Conservation (phyloP, 495 filamentous ascomycete genomes). For the Aspergillus hancockii region DNA sequence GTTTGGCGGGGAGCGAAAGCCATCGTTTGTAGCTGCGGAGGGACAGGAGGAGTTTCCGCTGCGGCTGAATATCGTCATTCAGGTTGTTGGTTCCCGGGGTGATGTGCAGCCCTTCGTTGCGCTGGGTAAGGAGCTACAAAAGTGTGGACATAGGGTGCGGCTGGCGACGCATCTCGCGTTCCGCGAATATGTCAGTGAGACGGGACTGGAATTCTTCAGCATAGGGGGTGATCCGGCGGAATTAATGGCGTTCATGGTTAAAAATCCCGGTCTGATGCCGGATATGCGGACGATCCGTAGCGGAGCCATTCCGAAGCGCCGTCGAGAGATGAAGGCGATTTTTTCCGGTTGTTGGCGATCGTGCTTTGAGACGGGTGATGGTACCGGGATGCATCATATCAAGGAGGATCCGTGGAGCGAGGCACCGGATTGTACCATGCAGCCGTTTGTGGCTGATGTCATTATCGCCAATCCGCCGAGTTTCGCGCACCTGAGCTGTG, state of each 20-base stretch:
- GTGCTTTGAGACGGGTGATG: conserved; percentile 65
- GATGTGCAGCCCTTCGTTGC: conserved; percentile 78
- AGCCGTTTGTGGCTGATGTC: conserved; percentile 74
- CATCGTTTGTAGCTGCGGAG: conserved; percentile 41
- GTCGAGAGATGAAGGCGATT: conserved; percentile 67
- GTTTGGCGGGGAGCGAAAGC: conserved; percentile 27
- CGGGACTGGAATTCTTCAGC: conserved; percentile 74
- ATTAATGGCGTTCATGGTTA: conserved; percentile 87
- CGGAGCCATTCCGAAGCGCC: conserved; percentile 67
- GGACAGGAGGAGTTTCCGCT: conserved; percentile 58
- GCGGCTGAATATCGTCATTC: conserved; percentile 72
- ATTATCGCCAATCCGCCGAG: conserved; percentile 86
- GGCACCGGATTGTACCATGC: conserved; percentile 32
- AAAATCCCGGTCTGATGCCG: conserved; percentile 79
- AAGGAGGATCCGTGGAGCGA: conserved; percentile 41
- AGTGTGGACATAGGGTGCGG: conserved; percentile 73
- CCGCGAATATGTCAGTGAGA: conserved; percentile 64
- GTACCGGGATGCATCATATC: conserved; percentile 45
- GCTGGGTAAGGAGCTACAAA: conserved; percentile 62
- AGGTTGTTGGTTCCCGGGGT: conserved; percentile 77
- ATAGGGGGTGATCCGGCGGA: conserved; percentile 79
- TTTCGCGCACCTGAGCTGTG: conserved; percentile 79
- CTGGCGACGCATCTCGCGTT: conserved; percentile 77
- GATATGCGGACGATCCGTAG: conserved; percentile 63
- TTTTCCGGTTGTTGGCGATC: conserved; percentile 79